Evolutionary conservation across 139 green algal genomes (phyloP), one percentile per base, ranked within the genome.

Genomic region (Pedinophyceae sp.): DNA sequence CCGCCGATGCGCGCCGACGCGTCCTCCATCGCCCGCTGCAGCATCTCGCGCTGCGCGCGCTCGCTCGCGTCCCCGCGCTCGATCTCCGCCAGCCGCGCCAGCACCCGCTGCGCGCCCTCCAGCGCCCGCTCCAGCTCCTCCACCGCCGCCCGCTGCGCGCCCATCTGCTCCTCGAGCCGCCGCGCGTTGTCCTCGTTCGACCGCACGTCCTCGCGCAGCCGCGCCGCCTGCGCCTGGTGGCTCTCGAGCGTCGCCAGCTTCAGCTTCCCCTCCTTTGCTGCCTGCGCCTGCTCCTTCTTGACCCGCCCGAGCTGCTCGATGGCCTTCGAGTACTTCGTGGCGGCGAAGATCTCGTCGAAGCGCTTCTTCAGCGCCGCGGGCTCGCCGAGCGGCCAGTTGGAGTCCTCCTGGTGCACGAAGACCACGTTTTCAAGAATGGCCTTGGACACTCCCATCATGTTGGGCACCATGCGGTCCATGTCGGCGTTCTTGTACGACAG

Each of bases 371-470:
- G 69, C 22, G 72, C 69, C 34, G 73, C 57, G 7, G 67, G 77
- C 45, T 98, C 91, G 2, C 75, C 75, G 50, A 98, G 75, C 6
- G 91, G 91, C 90, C 91, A 98, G 70, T 93, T 95, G 58, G 73
- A 82, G 20, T 97, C 91, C 59, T 98, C 91, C 65, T 97, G 89
- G 68, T 98, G 91, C 43, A 98, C 91, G 61, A 98, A 98, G 39
- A 98, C 92, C 20, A 98, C 91, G 58, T 93, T 94, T 53, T 97
- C 90, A 56, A 98, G 72, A 4, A 92, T 67, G 3, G 79, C 84
- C 75, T 96, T 93, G 25, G 64, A 83, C 23, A 97, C 89, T 2
- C 86, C 86, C 91, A 98, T 98, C 18, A 97, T 64, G 1, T 41
- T 58, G 3, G 89, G 87, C 46, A 98, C 76, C 48, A 85, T 72